phyloP scores from a whole-genome alignment of 495 filamentous ascomycete species.

The Entonaema liquescens region DNA sequence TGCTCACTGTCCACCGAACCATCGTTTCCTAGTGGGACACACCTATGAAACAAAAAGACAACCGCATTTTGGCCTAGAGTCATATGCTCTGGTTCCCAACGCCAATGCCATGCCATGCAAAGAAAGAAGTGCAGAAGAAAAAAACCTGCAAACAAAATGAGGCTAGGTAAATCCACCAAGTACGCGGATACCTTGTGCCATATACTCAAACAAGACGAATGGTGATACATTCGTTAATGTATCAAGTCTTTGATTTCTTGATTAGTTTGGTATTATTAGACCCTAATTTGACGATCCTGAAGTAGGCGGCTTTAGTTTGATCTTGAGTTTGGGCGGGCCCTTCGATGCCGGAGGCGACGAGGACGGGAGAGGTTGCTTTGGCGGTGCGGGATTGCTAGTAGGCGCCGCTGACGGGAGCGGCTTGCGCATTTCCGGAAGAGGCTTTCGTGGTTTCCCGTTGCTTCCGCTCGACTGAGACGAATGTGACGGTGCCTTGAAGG shows the following conservation, averaged over 20 bases:
- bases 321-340: conserved; percentile 46
- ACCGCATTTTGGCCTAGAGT: neutral
- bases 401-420: conserved; percentile 51
- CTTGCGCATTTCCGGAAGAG: conserved; percentile 48
- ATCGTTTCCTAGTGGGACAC: neutral
- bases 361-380: conserved; percentile 36
- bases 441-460: conserved; percentile 42
- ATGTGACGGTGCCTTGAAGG: conserved; percentile 18
- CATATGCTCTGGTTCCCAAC: conserved; percentile 19
- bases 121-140: neutral
- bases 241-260: neutral
- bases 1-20: neutral
- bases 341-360: conserved; percentile 31
- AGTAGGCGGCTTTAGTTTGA: conserved; percentile 48
- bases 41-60: neutral
- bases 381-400: conserved; percentile 29
- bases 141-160: conserved; percentile 1
- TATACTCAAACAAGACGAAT: neutral
- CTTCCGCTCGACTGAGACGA: conserved; percentile 25
- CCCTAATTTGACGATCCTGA: conserved; percentile 17
- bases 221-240: neutral
- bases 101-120: conserved; percentile 23
- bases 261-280: neutral
- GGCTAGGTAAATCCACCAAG: neutral
- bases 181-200: neutral